Evolutionary conservation across 2,329 filamentous ascomycete genomes (phyloP), one percentile per base, ranked within the genome.

Genomic region (Penicillium paneum): DNA sequence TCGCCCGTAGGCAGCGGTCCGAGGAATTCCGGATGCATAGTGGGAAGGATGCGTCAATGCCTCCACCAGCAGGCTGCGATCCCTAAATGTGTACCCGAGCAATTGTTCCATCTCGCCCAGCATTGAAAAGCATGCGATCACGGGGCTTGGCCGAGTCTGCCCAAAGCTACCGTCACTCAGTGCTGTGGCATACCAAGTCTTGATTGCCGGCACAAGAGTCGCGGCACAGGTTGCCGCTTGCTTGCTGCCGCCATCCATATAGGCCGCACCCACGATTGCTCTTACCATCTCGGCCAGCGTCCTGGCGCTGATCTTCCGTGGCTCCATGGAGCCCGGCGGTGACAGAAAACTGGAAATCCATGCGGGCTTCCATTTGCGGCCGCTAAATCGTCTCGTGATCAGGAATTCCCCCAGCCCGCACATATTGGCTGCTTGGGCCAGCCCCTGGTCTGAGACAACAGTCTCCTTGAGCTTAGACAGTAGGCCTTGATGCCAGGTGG

Each of bases 41-140:
- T 28, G 28, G 13, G 55, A 57, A 3, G 51, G 51, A 48, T 57
- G 55, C 13, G 55, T 57, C 19, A 57, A 29, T 4, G 51, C 51
- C 36, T 57, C 55, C 13, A 47, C 34, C 19, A 53, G 44, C n/a
- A 57, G 41, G 26, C 24, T 42, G 35, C 47, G 40, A 29, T 57
- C 41, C n/a, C 17, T 31, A 29, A 54, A 57, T 11, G 5, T 51
- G 35, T 57, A 51, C 15, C 40, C 51, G 10, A 57, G 41, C 7
- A 47, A 17, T 24, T 19, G 7, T 32, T 57, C 51, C 29, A 54
- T 36, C 12, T 45, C 31, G 8, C 17, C 38, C 29, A 32, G 17
- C 17, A 6, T 10, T 17, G 41, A 19, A 44, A 24, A 44, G 26
- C 5, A 28, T 4, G 24, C n/a, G n/a, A 29, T 44, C 28, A 29